Conservation (phyloP, 345 rosid genomes). For the Eucalyptus rudis region DNA sequence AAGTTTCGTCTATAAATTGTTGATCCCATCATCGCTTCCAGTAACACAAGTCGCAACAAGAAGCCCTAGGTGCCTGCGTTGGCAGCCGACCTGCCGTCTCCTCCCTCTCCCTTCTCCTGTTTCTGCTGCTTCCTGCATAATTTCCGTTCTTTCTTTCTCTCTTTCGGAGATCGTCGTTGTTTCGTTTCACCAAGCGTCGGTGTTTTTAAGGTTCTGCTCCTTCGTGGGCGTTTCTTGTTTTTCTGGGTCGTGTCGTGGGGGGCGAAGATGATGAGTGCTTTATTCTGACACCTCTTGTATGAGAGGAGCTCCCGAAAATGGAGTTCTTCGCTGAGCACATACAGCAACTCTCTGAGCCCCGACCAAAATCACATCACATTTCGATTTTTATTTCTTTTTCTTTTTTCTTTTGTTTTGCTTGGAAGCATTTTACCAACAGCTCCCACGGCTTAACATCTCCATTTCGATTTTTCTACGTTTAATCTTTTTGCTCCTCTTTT, state of each 20-base stretch:
- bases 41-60: neutral
- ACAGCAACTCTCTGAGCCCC: slow-evolving; percentile 34
- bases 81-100: neutral
- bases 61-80: neutral
- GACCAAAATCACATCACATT: rapidly evolving
- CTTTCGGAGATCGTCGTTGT: neutral
- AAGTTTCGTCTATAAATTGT: neutral
- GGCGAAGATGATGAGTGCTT: neutral
- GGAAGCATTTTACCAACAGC: neutral
- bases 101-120: neutral
- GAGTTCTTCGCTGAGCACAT: slow-evolving; percentile 1
- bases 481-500: neutral
- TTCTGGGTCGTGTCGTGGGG: neutral
- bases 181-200: neutral
- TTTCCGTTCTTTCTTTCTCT: neutral
- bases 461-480: neutral
- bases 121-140: neutral
- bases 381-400: neutral
- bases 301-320: neutral
- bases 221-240: neutral
- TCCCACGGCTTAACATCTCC: neutral
- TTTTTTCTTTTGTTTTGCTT: neutral
- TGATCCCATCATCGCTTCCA: neutral
- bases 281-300: slow-evolving; percentile 6
- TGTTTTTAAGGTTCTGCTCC: neutral